These are phyloP conservation scores for Tolypocladium sp. DNA, from an alignment of 2,329 filamentous ascomycete genomes.

Conservation along the genomic window DNA sequence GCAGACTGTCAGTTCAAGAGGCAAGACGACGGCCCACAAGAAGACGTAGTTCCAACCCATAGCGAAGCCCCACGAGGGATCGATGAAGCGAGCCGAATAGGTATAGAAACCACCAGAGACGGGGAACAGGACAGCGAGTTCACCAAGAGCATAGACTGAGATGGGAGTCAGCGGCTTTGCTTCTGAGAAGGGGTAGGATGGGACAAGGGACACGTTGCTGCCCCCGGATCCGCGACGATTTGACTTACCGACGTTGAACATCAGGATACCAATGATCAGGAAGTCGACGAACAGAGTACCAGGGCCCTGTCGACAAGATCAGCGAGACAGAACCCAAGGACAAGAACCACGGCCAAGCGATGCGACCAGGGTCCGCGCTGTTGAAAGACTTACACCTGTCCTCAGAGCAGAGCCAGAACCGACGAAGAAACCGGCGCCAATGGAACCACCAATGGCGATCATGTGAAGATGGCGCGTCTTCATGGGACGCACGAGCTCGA, in stretches of 20 bases:
- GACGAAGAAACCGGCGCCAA: constrained; percentile 30
- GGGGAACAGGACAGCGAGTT: constrained; percentile 48
- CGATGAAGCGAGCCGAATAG: constrained; percentile 49
- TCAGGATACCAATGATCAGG: constrained; percentile 41
- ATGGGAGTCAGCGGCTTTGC: neutral
- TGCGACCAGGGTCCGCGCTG: neutral
- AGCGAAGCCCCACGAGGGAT: constrained; percentile 46
- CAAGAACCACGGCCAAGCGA: neutral
- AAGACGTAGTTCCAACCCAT: constrained; percentile 42
- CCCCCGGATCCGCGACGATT: neutral
- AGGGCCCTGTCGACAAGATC: constrained; percentile 16
- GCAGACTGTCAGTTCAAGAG: constrained; percentile 39
- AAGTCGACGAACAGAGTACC: constrained; percentile 30
- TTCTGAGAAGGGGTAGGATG: neutral
- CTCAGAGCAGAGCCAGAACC: constrained; percentile 41
- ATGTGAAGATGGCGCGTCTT: constrained; percentile 48
- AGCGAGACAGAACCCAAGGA: neutral
- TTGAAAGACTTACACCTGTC: constrained; percentile 29
- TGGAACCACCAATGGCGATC: constrained; percentile 44
- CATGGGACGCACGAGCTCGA: constrained; percentile 34
- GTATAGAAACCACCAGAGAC: constrained; percentile 52
- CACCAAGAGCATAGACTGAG: constrained; percentile 45
- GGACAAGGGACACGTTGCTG: too few relatives aligned
- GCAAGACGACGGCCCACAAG: constrained; percentile 37
- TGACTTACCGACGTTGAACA: constrained; percentile 36